Conservation (phyloP, 495 filamentous ascomycete genomes). For the Rhizodiscina lignyota region DNA sequence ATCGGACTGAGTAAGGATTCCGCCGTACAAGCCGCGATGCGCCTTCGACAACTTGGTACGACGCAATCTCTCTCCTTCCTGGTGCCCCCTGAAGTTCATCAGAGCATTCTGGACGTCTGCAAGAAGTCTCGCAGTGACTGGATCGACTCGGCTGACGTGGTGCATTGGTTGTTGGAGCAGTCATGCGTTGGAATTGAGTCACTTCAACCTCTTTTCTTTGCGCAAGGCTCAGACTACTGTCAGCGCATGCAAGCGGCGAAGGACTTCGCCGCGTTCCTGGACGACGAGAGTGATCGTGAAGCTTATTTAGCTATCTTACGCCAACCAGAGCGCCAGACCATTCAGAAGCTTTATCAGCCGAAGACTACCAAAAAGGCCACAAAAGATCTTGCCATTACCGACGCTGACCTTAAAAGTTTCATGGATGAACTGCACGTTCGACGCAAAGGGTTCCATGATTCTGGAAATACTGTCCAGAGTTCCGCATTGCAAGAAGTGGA, state of each 20-base stretch:
- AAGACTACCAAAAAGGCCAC: slow-evolving; percentile 3
- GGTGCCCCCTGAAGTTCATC: slow-evolving; percentile 29
- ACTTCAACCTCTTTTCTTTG: slow-evolving; percentile 34
- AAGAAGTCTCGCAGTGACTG: slow-evolving; percentile 1
- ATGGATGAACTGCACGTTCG: slow-evolving; percentile 15
- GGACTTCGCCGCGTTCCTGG: slow-evolving; percentile 16
- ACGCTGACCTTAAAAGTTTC: slow-evolving; percentile 8
- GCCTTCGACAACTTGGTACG: slow-evolving; percentile 11
- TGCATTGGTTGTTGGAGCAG: slow-evolving; percentile 43
- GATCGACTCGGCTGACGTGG: slow-evolving; percentile 33
- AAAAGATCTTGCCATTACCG: background rate
- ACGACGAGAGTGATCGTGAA: slow-evolving; percentile 12
- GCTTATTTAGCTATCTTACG: slow-evolving; percentile 22
- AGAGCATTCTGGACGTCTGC: slow-evolving; percentile 19
- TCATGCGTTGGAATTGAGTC: slow-evolving; percentile 39
- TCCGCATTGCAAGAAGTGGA: slow-evolving; percentile 35
- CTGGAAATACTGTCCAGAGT: slow-evolving; percentile 16
- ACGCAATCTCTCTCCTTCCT: slow-evolving; percentile 20
- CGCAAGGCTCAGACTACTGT: slow-evolving; percentile 44
- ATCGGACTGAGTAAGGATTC: slow-evolving; percentile 48
- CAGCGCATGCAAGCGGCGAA: slow-evolving; percentile 20
- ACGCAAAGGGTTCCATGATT: slow-evolving; percentile 13
- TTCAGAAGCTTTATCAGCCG: slow-evolving; percentile 27
- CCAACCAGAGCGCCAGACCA: slow-evolving; percentile 27
- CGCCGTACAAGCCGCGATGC: slow-evolving; percentile 37